These are phyloP conservation scores for Penicillium occitanis DNA, from an alignment of 2,329 filamentous ascomycete genomes.

Conservation along the genomic window DNA sequence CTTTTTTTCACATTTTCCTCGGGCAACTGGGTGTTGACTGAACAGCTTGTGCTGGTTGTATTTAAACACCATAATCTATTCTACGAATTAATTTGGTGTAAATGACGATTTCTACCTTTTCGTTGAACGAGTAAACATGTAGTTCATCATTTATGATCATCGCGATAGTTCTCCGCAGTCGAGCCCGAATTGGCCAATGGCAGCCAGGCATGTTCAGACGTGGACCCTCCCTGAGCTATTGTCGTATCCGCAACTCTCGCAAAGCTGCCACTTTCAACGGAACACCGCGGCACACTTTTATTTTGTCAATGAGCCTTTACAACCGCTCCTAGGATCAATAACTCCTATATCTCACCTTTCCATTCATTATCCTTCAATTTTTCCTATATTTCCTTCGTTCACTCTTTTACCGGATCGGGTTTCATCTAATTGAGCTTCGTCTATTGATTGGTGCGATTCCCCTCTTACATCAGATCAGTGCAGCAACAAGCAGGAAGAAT, in stretches of 20 bases:
- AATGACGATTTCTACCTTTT: neutral
- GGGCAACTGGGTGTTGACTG: conserved; percentile 13
- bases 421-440: neutral
- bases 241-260: conserved; percentile 6
- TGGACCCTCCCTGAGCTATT: neutral
- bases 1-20: conserved; percentile 19
- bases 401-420: neutral
- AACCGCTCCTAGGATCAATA: neutral
- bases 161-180: neutral
- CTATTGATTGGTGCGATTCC: neutral
- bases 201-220: neutral
- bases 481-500: neutral
- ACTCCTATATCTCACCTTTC: neutral
- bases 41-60: conserved; percentile 1
- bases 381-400: neutral
- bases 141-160: neutral
- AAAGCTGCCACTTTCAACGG: conserved; percentile 8
- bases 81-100: conserved; percentile 2
- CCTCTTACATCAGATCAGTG: neutral
- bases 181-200: conserved; percentile 16
- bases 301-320: neutral
- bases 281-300: conserved; percentile 5
- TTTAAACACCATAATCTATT: conserved; percentile 4
- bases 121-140: neutral
- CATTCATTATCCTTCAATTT: neutral